These are phyloP conservation scores for Erysiphe pulchra DNA, from an alignment of 2,329 filamentous ascomycete species.

Conservation along the genomic window DNA sequence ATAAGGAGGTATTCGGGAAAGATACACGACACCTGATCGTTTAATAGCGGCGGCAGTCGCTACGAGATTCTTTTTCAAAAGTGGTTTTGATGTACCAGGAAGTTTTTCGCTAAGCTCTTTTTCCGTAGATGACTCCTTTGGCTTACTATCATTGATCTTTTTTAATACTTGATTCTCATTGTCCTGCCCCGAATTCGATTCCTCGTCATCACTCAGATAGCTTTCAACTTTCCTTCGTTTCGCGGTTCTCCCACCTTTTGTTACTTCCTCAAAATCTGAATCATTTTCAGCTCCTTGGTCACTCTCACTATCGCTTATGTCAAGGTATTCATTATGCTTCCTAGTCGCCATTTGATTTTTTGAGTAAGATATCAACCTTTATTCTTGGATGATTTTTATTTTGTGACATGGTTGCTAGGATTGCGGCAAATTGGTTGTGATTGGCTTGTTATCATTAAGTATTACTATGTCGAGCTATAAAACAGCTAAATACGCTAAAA, in stretches of 20 bases:
- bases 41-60: constrained; percentile 36
- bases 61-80: constrained; percentile 43
- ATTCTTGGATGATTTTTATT: too few relatives aligned
- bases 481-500: too few relatives aligned
- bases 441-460: too few relatives aligned
- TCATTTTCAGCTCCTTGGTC: constrained; percentile 28
- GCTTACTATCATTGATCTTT: constrained; percentile 9
- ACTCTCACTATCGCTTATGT: constrained; percentile 30
- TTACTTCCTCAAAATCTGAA: constrained; percentile 37
- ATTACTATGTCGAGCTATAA: too few relatives aligned
- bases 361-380: too few relatives aligned
- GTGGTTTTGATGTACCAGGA: constrained; percentile 24
- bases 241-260: constrained; percentile 32
- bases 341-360: constrained; percentile 30
- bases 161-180: constrained; percentile 8
- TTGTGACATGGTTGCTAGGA: too few relatives aligned
- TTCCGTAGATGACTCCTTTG: constrained; percentile 1
- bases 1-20: constrained; percentile 65
- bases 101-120: constrained; percentile 15
- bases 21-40: constrained; percentile 58
- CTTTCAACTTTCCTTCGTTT: constrained; percentile 36
- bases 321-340: constrained; percentile 49
- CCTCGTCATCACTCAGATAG: constrained; percentile 11
- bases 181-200: background rate
- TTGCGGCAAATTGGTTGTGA: too few relatives aligned